phyloP scores from a whole-genome alignment of 192 early-diverging fungal species.

The Phlyctochytrium planicorne region DNA sequence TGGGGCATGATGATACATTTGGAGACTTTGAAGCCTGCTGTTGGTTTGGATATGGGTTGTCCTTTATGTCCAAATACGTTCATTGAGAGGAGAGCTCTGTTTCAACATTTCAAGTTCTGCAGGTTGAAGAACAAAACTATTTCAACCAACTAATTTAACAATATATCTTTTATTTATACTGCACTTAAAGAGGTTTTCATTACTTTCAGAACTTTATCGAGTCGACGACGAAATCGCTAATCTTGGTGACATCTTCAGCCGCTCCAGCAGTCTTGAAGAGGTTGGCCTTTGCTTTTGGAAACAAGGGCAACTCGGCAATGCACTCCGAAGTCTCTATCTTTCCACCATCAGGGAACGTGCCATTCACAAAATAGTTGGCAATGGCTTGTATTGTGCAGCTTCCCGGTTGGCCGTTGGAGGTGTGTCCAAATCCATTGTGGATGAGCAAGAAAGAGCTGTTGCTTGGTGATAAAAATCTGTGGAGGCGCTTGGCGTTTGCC shows the following conservation, averaged over 20 bases:
- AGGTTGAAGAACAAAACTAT: constrained; percentile 21
- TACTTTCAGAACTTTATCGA: too few species aligned
- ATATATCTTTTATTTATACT: not conserved
- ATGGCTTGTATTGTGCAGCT: constrained; percentile 34
- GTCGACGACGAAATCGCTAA: too few species aligned
- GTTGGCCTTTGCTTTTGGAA: too few species aligned
- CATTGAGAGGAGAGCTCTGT: constrained; percentile 52
- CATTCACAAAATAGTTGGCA: constrained; percentile 22
- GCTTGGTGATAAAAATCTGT: constrained; percentile 9
- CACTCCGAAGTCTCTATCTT: too few species aligned
- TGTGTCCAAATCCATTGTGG: constrained; percentile 46
- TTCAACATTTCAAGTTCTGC: constrained; percentile 61
- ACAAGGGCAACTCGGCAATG: too few species aligned
- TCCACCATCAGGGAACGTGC: not conserved
- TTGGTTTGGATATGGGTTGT: constrained; percentile 53
- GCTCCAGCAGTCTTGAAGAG: too few species aligned
- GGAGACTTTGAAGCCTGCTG: constrained; percentile 53
- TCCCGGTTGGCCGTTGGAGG: constrained; percentile 29
- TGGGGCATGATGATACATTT: constrained; percentile 59
- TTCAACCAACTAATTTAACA: not conserved
- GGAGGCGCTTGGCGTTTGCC: constrained; percentile 18
- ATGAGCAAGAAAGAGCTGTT: constrained; percentile 12
- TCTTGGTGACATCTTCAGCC: too few species aligned
- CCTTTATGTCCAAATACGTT: constrained; percentile 38
- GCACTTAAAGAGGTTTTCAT: too few species aligned